Evolutionary conservation across 352 stramenopile genomes (phyloP).

Genomic region (Blastocystis sp.): DNA sequence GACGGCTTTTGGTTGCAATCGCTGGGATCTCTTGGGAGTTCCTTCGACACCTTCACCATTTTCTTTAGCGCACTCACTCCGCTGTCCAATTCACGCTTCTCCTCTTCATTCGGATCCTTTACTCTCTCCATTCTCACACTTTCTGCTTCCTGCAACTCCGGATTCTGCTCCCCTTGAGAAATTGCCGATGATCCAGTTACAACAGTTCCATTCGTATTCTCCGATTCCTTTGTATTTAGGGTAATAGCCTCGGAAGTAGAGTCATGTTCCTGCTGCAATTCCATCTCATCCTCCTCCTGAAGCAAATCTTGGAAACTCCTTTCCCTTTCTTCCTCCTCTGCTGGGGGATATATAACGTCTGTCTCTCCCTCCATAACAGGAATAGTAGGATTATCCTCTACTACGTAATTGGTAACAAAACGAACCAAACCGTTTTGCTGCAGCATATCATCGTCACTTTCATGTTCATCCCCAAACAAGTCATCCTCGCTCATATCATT

Average conservation of each 20-base stretch:
- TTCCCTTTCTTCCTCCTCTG: neutral
- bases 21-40: neutral
- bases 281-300: neutral
- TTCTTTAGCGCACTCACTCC: neutral
- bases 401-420: no score
- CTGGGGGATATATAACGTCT: no score
- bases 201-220: no score
- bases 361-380: no score
- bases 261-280: neutral
- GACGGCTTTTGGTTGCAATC: constrained; percentile 41
- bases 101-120: neutral
- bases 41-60: neutral
- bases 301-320: neutral
- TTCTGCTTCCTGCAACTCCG: neutral
- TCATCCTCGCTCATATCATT: constrained; percentile 29
- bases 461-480: neutral
- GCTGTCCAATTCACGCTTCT: constrained; percentile 4
- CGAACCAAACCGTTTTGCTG: no score
- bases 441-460: no score
- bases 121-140: constrained; percentile 29
- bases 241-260: no score
- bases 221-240: no score
- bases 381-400: no score
- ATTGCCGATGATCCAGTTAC: neutral
- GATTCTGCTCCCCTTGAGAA: neutral